Base-by-base conservation (phyloP, 2,329 filamentous ascomycete species). In the Epichloe gansuensis region DNA sequence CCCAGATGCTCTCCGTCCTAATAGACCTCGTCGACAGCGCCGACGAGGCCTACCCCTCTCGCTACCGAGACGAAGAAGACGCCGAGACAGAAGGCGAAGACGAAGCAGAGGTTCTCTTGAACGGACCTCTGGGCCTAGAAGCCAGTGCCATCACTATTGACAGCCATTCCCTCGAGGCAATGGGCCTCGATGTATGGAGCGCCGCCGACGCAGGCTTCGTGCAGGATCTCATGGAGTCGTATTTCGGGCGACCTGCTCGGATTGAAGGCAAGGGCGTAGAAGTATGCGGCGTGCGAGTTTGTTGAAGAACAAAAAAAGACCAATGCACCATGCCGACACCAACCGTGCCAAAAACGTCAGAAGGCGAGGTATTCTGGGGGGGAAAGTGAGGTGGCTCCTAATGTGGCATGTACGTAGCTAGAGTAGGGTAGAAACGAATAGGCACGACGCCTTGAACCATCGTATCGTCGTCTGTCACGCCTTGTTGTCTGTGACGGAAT, bases 161-260 rank as follows among this genome's bases (percentile, higher is more conserved):
- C 55, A 80, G 77, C 57, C 81, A 82, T 27, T 80, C 85, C 51
- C 64, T 91, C 48, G 76, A 80, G 53, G 72, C 75, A 45, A 85
- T 91, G 81, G 87, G 87, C 0, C 74, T 93, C 21, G 87, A 93
- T 59, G 74, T 82, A 1, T 93, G 87, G 86, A 89, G 84, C 62
- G 72, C 76, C 35, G 72, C 72, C 15, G 87, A 91, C 63, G 78
- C 77, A n/a, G 71, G 71, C 3, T 91, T 90, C 61, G 76, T 88
- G 15, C 71, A 71, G 55, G 81, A 82, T 51, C 70, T 86, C 49
- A 70, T 79, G 44, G 73, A 66, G 55, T 68, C 78, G 56, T 91
- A 87, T 68, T 89, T 88, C 67, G 79, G 73, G 34, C 71, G 82
- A 15, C 66, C 73, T 46, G 81, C 81, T 9, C 74, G 74, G 57